Conservation (phyloP, 2,329 filamentous ascomycete genomes). For the Xylariaceae sp. region DNA sequence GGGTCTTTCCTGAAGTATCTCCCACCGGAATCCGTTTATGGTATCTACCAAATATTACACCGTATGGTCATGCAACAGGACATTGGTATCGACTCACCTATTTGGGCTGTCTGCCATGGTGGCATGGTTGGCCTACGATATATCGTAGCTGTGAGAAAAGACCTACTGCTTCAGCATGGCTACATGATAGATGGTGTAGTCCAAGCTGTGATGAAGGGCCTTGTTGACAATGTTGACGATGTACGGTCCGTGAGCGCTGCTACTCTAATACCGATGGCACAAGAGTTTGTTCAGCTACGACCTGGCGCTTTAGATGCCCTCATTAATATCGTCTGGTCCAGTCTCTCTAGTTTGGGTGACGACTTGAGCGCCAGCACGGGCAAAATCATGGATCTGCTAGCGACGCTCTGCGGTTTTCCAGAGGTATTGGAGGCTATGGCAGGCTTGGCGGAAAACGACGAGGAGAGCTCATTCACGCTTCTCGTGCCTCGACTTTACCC, state of each 20-base stretch:
- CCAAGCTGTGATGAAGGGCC: slow-evolving; percentile 86
- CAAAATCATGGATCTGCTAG: slow-evolving; percentile 95
- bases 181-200: slow-evolving; percentile 91
- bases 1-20: slow-evolving; percentile 85
- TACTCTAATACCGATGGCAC: slow-evolving; percentile 92
- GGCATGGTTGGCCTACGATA: slow-evolving; percentile 97
- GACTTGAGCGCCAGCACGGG: slow-evolving; percentile 96
- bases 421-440: slow-evolving; percentile 94
- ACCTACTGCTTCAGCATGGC: slow-evolving; percentile 76
- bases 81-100: slow-evolving; percentile 62
- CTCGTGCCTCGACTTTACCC: slow-evolving; percentile 91
- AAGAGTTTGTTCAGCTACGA: slow-evolving; percentile 85
- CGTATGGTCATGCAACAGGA: slow-evolving; percentile 90
- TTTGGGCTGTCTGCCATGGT: slow-evolving; percentile 95
- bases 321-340: slow-evolving; percentile 96
- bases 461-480: slow-evolving; percentile 84
- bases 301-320: slow-evolving; percentile 71
- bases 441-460: slow-evolving; percentile 71
- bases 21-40: slow-evolving; percentile 69
- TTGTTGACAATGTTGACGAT: slow-evolving; percentile 88
- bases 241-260: slow-evolving; percentile 95
- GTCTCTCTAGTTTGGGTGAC: slow-evolving; percentile 91
- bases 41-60: slow-evolving; percentile 78
- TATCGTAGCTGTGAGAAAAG: slow-evolving; percentile 89
- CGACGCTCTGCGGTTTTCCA: slow-evolving; percentile 90